These are phyloP conservation scores for Colletotrichum tabaci DNA, from an alignment of 2,329 filamentous ascomycete species.

Conservation along the genomic window DNA sequence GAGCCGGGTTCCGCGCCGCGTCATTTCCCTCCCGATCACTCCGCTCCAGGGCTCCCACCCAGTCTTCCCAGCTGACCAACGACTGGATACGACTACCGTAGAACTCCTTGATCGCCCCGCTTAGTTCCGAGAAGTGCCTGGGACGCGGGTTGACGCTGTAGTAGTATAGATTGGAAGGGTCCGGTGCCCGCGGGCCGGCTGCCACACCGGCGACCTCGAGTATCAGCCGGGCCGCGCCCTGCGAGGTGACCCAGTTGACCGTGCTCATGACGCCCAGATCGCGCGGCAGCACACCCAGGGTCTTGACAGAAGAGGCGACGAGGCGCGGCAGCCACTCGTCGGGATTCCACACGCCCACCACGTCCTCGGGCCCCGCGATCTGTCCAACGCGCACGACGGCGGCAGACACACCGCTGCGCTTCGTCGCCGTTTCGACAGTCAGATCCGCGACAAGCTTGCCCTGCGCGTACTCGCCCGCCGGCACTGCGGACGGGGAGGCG, in stretches of 20 bases:
- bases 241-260: constrained; percentile 70
- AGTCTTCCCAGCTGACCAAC: constrained; percentile 59
- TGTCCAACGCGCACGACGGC: constrained; percentile 22
- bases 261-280: constrained; percentile 58
- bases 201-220: constrained; percentile 60
- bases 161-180: constrained; percentile 55
- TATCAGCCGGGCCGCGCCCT: constrained; percentile 60
- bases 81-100: constrained; percentile 30
- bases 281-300: constrained; percentile 61
- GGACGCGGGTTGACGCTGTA: constrained; percentile 63
- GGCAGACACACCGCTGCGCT: constrained; percentile 1
- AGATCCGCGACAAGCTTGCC: constrained; percentile 16
- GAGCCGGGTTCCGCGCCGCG: constrained; percentile 60
- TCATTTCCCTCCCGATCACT: constrained; percentile 51
- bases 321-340: constrained; percentile 46
- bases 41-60: constrained; percentile 60
- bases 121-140: constrained; percentile 53
- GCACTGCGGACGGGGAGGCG: not conserved
- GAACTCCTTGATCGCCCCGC: not conserved
- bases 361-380: constrained; percentile 37
- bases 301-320: constrained; percentile 47
- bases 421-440: constrained; percentile 4
- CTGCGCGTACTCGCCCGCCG: constrained; percentile 18
- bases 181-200: constrained; percentile 36
- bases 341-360: constrained; percentile 18